Evolutionary conservation across 2,329 filamentous ascomycete species (phyloP).

Genomic region (Biscogniauxia sp.): DNA sequence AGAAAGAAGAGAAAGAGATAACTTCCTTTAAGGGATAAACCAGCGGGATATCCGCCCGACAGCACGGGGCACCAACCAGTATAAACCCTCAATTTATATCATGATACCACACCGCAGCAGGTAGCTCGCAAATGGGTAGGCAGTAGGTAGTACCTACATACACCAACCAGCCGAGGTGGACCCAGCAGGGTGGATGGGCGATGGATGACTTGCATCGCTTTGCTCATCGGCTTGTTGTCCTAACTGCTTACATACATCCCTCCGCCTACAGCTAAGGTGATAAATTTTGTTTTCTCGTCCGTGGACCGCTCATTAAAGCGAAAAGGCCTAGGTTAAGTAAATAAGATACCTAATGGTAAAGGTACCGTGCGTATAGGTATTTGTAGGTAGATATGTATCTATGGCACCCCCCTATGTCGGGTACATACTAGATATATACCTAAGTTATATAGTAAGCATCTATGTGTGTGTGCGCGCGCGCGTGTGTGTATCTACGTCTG

Average conservation of each 20-base stretch:
- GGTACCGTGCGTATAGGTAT: too few species aligned
- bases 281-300: neutral
- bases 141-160: neutral
- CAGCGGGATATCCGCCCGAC: neutral
- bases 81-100: too few species aligned
- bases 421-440: too few species aligned
- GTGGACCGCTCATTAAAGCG: too few species aligned
- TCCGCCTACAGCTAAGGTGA: neutral
- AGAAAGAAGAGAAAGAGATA: neutral
- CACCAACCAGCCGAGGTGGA: neutral
- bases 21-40: neutral
- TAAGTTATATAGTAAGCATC: too few species aligned
- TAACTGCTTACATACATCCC: neutral
- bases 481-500: too few species aligned
- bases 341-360: too few species aligned
- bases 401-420: too few species aligned
- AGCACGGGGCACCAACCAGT: too few species aligned
- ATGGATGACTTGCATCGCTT: neutral
- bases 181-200: neutral
- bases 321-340: too few species aligned
- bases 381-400: too few species aligned
- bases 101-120: neutral
- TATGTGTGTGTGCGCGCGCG: too few species aligned
- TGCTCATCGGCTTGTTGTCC: neutral
- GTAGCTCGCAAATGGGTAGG: neutral